Conservation (phyloP, 2,329 filamentous ascomycete species). For the Ophiostoma ulmi region DNA sequence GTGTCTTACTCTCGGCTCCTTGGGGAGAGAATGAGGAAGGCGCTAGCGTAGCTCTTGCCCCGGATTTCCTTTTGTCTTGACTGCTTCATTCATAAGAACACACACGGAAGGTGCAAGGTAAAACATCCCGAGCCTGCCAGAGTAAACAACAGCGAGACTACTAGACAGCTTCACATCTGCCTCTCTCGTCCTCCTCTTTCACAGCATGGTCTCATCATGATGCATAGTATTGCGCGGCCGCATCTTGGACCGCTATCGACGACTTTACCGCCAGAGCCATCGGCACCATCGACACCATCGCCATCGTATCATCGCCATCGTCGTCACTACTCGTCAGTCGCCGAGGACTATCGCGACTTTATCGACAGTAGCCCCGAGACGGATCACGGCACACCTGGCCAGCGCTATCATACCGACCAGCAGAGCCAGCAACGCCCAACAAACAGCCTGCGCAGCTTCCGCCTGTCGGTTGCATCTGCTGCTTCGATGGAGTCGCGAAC, state of each 20-base stretch:
- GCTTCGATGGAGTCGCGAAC: neutral
- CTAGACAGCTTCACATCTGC: neutral
- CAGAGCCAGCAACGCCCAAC: neutral
- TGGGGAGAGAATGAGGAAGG: neutral
- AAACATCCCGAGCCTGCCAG: neutral
- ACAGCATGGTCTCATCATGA: neutral
- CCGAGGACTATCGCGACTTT: slow-evolving; percentile 9
- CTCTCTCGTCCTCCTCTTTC: neutral
- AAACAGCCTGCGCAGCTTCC: neutral
- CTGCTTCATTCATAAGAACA: neutral
- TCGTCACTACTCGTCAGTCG: slow-evolving; percentile 20
- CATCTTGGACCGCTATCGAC: neutral
- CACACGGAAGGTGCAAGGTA: neutral
- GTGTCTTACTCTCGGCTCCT: neutral
- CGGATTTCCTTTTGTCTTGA: neutral
- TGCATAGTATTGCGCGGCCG: neutral
- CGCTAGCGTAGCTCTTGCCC: neutral
- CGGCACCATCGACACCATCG: neutral
- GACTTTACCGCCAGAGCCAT: neutral
- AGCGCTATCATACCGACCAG: neutral
- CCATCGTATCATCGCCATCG: slow-evolving; percentile 15
- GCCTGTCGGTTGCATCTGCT: slow-evolving; percentile 17
- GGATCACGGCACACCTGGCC: neutral
- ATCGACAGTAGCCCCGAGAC: slow-evolving; percentile 13
- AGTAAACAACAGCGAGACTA: neutral